Evolutionary conservation across 495 filamentous ascomycete species (phyloP).

Genomic region (Jackrogersella multiformis): DNA sequence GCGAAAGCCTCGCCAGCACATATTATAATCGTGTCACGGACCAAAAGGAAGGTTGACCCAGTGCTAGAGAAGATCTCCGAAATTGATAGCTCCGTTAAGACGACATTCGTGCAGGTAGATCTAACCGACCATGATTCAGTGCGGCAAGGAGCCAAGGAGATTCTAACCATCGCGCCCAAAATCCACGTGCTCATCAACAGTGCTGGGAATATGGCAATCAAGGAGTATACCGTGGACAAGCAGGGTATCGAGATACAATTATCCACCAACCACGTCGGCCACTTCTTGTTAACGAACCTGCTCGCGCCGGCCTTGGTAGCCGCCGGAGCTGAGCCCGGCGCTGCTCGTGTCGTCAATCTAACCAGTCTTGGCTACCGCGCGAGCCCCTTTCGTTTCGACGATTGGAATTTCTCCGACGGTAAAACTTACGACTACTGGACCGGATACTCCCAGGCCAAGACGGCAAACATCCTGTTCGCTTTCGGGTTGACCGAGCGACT

Average conservation of each 20-base stretch:
- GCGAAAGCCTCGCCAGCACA: background rate
- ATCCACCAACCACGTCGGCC: slow-evolving; percentile 31
- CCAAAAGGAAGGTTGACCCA: background rate
- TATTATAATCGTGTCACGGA: background rate
- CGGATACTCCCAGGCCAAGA: slow-evolving; percentile 60
- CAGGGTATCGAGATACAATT: slow-evolving; percentile 58
- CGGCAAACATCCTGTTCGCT: slow-evolving; percentile 60
- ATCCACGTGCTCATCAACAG: slow-evolving; percentile 63
- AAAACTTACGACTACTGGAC: slow-evolving; percentile 53
- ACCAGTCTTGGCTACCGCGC: slow-evolving; percentile 43
- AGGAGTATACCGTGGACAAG: slow-evolving; percentile 28
- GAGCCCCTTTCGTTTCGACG: slow-evolving; percentile 46
- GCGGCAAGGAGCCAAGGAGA: background rate
- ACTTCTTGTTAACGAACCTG: slow-evolving; percentile 51
- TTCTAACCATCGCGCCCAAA: background rate
- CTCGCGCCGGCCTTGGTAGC: slow-evolving; percentile 44
- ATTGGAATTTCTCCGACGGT: slow-evolving; percentile 49
- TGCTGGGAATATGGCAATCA: slow-evolving; percentile 65
- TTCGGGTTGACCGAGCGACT: slow-evolving; percentile 50
- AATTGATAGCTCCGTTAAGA: background rate
- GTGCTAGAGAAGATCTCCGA: background rate
- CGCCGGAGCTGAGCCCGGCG: slow-evolving; percentile 12
- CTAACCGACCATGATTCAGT: background rate
- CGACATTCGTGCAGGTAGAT: background rate
- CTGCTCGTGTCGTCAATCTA: slow-evolving; percentile 53